These are phyloP conservation scores for Mycena capillaripes DNA, from an alignment of 768 basidiomycete genomes.

Conservation along the genomic window DNA sequence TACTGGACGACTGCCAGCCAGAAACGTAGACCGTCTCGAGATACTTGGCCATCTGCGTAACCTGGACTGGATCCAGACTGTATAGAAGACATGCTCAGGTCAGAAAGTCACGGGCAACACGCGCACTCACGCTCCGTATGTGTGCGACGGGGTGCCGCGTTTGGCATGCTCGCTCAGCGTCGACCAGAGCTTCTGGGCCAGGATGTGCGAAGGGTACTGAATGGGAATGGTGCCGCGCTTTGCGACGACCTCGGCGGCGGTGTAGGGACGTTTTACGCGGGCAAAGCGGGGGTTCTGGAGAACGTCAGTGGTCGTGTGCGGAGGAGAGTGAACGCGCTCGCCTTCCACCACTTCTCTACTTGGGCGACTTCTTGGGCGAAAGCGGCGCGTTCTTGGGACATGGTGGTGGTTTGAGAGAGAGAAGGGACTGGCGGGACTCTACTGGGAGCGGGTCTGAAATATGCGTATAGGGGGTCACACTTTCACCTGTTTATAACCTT, in stretches of 20 bases:
- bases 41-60: constrained; percentile 99
- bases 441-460: constrained; percentile 27
- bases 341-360: constrained; percentile 96
- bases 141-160: constrained; percentile 88
- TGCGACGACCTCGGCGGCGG: constrained; percentile 91
- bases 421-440: constrained; percentile 22
- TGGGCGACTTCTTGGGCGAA: constrained; percentile 88
- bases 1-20: constrained; percentile 95
- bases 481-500: constrained; percentile 2
- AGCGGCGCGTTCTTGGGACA: constrained; percentile 75
- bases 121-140: constrained; percentile 96
- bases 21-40: constrained; percentile 99
- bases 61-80: constrained; percentile 97
- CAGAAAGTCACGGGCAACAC: neutral
- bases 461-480: constrained; percentile 17
- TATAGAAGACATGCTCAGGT: neutral
- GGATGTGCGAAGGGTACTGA: constrained; percentile 86
- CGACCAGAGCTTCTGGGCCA: constrained; percentile 89
- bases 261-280: constrained; percentile 91
- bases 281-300: constrained; percentile 87
- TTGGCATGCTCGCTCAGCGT: constrained; percentile 83
- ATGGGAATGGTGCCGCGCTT: constrained; percentile 93
- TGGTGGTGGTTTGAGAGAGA: constrained; percentile 46
- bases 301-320: constrained; percentile 16
- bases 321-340: constrained; percentile 46